phyloP scores from a whole-genome alignment of 169 alveolate genomes.

The Miamiensis avidus region DNA sequence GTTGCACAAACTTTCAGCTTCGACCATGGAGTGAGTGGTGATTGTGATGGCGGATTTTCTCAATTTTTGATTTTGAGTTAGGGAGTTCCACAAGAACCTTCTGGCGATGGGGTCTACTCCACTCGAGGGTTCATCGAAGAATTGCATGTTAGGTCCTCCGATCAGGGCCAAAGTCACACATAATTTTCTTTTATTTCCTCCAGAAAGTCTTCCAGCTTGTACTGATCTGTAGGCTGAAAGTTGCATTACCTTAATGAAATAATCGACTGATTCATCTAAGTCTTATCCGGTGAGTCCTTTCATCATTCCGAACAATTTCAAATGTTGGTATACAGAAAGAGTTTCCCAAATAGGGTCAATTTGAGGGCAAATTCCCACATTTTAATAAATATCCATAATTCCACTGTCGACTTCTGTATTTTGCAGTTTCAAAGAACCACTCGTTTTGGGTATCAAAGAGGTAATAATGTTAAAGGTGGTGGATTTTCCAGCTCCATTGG shows the following conservation, averaged over 20 bases:
- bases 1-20: slow-evolving; percentile 76
- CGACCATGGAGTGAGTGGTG: slow-evolving; percentile 82
- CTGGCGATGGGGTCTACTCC: slow-evolving; percentile 77
- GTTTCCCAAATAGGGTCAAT: slow-evolving; percentile 56
- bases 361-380: slow-evolving; percentile 80
- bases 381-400: slow-evolving; percentile 18
- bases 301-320: slow-evolving; percentile 63
- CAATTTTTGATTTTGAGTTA: slow-evolving; percentile 41
- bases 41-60: slow-evolving; percentile 52
- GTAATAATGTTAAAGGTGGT: slow-evolving; percentile 61
- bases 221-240: slow-evolving; percentile 26
- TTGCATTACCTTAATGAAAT: slow-evolving; percentile 41
- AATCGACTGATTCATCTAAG: slow-evolving; percentile 17
- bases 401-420: slow-evolving; percentile 29
- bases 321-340: slow-evolving; percentile 72
- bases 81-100: slow-evolving; percentile 63
- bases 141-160: slow-evolving; percentile 60
- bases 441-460: slow-evolving; percentile 33
- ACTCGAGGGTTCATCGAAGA: slow-evolving; percentile 77
- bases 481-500: slow-evolving; percentile 75
- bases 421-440: slow-evolving; percentile 44
- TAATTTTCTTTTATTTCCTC: slow-evolving; percentile 76
- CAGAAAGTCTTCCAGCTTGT: slow-evolving; percentile 48
- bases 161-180: slow-evolving; percentile 66
- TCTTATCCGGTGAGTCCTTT: slow-evolving; percentile 50